Evolutionary conservation across 2,329 filamentous ascomycete genomes (phyloP).

Genomic region (Simplicillium sp.): DNA sequence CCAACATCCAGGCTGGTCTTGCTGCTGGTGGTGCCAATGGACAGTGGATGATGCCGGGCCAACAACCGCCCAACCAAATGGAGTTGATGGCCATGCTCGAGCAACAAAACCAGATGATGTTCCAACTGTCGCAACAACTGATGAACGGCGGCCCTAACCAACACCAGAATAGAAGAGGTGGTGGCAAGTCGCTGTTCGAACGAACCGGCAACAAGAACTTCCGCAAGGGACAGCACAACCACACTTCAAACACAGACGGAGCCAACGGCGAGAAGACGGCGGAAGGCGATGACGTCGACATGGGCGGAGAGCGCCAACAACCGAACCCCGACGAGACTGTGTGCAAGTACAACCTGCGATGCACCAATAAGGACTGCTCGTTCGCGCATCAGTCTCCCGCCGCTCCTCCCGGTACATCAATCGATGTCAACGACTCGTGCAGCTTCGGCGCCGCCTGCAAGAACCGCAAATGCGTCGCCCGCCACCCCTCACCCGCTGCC

Average conservation of each 20-base stretch:
- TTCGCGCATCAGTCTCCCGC: conserved; percentile 93
- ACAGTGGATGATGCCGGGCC: conserved; percentile 39
- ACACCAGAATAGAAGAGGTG: conserved; percentile 32
- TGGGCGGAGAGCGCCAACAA: conserved; percentile 43
- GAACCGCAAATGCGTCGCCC: conserved; percentile 85
- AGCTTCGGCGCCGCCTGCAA: conserved; percentile 86
- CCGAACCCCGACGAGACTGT: conserved; percentile 55
- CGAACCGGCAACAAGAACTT: conserved; percentile 54
- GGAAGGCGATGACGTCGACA: conserved; percentile 54
- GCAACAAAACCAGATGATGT: conserved; percentile 81
- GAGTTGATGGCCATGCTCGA: conserved; percentile 69
- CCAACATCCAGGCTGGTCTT: conserved; percentile 40
- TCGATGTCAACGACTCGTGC: conserved; percentile 77
- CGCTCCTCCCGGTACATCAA: conserved; percentile 63
- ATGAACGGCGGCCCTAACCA: conserved; percentile 44
- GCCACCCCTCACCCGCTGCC: conserved; percentile 84
- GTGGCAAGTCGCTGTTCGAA: conserved; percentile 62
- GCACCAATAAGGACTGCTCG: conserved; percentile 81
- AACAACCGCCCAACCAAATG: conserved; percentile 37
- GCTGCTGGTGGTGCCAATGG: conserved; percentile 23
- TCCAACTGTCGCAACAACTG: conserved; percentile 57
- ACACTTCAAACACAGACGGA: conserved; percentile 19
- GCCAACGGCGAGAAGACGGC: conserved; percentile 23
- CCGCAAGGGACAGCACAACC: conserved; percentile 32
- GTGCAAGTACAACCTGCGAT: conserved; percentile 84